phyloP scores from a whole-genome alignment of 768 basidiomycete species.

The Leccinum subgranulosum region DNA sequence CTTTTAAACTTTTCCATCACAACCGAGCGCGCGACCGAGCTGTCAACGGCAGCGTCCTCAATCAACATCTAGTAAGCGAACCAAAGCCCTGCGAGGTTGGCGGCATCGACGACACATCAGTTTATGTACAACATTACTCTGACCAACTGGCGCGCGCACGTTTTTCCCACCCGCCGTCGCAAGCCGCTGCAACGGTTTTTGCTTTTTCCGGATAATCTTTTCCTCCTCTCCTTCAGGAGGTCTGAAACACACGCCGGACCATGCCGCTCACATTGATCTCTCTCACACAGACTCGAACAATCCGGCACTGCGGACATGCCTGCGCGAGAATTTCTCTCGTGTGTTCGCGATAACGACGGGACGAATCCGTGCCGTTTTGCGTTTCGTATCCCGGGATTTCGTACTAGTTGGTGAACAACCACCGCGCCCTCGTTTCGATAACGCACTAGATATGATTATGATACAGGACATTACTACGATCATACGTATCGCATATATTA shows the following conservation, averaged over 20 bases:
- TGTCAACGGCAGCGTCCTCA: not conserved
- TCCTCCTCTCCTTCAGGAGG: not conserved
- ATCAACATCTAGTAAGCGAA: not conserved
- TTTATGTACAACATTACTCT: not conserved
- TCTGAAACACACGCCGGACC: not conserved
- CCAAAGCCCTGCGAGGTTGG: not conserved
- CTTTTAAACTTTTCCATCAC: not conserved
- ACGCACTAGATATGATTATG: not conserved
- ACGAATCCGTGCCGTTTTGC: not conserved
- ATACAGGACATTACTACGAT: not conserved
- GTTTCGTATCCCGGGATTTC: not conserved
- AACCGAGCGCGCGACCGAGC: not conserved
- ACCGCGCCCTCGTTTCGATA: slow-evolving; percentile 13
- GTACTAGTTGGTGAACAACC: not conserved
- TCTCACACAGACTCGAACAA: slow-evolving; percentile 16
- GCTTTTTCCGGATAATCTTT: not conserved
- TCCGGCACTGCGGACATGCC: not conserved
- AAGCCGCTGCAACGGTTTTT: not conserved
- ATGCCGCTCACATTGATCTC: not conserved
- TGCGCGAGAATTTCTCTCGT: not conserved
- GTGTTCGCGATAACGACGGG: slow-evolving; percentile 11
- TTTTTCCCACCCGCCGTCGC: not conserved
- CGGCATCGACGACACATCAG: not conserved
- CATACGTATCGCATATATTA: not conserved
- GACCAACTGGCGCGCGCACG: not conserved